Evolutionary conservation across 208 protist species (phyloP), one percentile per base, ranked within the genome.

Genomic region (Trypanosomatidae sp.): DNA sequence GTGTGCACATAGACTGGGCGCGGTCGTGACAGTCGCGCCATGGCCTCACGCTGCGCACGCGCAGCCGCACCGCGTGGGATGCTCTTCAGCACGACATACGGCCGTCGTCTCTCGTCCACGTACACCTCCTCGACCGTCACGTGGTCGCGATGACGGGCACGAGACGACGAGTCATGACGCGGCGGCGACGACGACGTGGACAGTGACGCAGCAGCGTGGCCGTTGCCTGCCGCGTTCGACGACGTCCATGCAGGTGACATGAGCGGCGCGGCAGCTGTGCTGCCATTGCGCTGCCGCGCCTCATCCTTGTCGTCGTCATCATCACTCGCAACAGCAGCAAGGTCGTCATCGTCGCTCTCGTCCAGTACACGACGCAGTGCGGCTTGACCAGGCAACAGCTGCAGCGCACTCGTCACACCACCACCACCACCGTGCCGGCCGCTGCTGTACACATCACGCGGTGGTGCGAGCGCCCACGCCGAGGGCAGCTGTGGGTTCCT

Each of bases 71-170:
- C 63, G 26, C 22, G 43, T 6, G 65, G 81, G 15, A 90, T 53
- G 5, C 66, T 58, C 2, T 68, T 69, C 2, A 86, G 64, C 6
- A 84, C 43, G 22, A 90, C 38, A 64, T 90, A 90, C 48, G 81
- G 81, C 21, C 67, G 56, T 23, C 54, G 42, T 33, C 74, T 42
- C 30, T 90, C 81, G 54, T 90, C 81, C 4, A 86, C 44, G 18
- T 70, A 61, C 6, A 90, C 56, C 51, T 90, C 75, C 49, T 90
- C 63, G 6, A 90, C 65, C 6, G 83, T 11, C 11, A 35, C 11
- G 30, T 35, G 30, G n/a, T 35, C n/a, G 30, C n/a, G n/a, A n/a
- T n/a, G n/a, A n/a, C n/a, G n/a, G n/a, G n/a, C n/a, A n/a, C n/a
- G n/a, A n/a, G n/a, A n/a, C n/a, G n/a, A n/a, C n/a, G n/a, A n/a